Evolutionary conservation across 2,329 filamentous ascomycete species (phyloP), one percentile per base, ranked within the genome.

Genomic region (Fusarium nodosum): DNA sequence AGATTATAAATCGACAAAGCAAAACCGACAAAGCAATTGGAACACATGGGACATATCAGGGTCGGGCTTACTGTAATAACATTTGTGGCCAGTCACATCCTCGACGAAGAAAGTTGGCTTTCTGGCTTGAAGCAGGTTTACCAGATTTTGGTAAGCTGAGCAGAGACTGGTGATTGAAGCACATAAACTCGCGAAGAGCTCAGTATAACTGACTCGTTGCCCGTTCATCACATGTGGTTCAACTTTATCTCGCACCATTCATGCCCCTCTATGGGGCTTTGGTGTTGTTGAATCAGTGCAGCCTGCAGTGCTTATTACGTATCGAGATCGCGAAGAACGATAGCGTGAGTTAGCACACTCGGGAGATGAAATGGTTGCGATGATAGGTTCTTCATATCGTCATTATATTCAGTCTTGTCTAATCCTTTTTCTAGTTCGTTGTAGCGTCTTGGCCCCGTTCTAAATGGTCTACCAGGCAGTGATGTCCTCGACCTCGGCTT

Each of bases 401-500:
- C 28, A 45, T 64, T 39, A 39, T 64, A 53, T 51, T 33, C 28
- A 26, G 24, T 66, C 44, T 34, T 54, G 24, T 58, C 52, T 65
- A 61, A 12, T 36, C 22, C 9, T 41, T 44, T 57, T 60, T 39
- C 34, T 36, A 50, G 11, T 12, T 8, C 39, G 22, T 13, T 22
- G 20, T 20, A 54, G 18, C 42, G 26, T 31, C 45, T 47, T 48
- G 18, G n/a, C 31, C 33, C 41, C 63, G 12, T 26, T 36, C 16
- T 16, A 22, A 15, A 24, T 38, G 5, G 24, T 50, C 80, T 87
- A 97, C 94, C 94, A 97, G 24, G 93, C 94, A 34, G 94, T 97
- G 73, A 97, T 97, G 77, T 98, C 96, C 64, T 95, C 95, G 22
- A 97, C 93, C 81, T 98, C 96, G 2, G 93, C 94, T 81, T 98